Percentiles rank a stretch among this genome's conserved stretches.
phyloP scores from a whole-genome alignment of 2,329 filamentous ascomycete genomes.

The Colletotrichum euphorbiae region DNA sequence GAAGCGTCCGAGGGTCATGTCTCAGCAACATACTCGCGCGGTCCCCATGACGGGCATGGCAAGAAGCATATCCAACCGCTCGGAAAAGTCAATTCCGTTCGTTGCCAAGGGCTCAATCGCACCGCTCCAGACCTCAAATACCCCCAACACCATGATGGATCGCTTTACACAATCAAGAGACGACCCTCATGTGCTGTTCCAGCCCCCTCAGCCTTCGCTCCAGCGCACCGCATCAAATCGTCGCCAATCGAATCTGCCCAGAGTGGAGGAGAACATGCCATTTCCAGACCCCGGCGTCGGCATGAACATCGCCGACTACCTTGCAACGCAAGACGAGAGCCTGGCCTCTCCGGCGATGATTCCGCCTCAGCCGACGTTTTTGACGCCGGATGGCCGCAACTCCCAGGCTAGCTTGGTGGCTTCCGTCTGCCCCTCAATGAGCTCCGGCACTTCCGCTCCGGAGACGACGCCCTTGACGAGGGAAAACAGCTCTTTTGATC shows the following conservation, averaged over 20 bases:
- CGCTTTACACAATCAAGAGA: slow-evolving; percentile 48
- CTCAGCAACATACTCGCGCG: slow-evolving; percentile 45
- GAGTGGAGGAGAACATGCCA: slow-evolving; percentile 50
- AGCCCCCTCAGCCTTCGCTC: slow-evolving; percentile 41
- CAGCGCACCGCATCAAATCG: slow-evolving; percentile 46
- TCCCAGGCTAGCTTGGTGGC: slow-evolving; percentile 45
- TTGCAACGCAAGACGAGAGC: slow-evolving; percentile 48
- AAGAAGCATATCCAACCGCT: slow-evolving; percentile 56
- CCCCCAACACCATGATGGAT: slow-evolving; percentile 44
- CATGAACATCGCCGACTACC: slow-evolving; percentile 53
- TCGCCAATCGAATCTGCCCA: slow-evolving; percentile 45
- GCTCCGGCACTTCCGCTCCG: slow-evolving; percentile 53
- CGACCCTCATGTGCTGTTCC: slow-evolving; percentile 44
- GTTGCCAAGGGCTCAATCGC: slow-evolving; percentile 51
- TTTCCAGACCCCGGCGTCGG: slow-evolving; percentile 47
- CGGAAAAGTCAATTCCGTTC: slow-evolving; percentile 55
- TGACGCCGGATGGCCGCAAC: slow-evolving; percentile 41
- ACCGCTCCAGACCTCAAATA: slow-evolving; percentile 44
- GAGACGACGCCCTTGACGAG: slow-evolving; percentile 57
- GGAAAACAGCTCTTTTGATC: slow-evolving; percentile 55
- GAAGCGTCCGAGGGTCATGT: slow-evolving; percentile 51
- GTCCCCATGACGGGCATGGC: slow-evolving; percentile 39
- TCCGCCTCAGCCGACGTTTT: slow-evolving; percentile 40
- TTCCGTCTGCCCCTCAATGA: slow-evolving; percentile 57
- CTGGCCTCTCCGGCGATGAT: slow-evolving; percentile 45